Percentiles rank a stretch among this genome's conserved stretches.
Evolutionary conservation across 768 basidiomycete genomes (phyloP).

Genomic region (Coprinellus micaceus): DNA sequence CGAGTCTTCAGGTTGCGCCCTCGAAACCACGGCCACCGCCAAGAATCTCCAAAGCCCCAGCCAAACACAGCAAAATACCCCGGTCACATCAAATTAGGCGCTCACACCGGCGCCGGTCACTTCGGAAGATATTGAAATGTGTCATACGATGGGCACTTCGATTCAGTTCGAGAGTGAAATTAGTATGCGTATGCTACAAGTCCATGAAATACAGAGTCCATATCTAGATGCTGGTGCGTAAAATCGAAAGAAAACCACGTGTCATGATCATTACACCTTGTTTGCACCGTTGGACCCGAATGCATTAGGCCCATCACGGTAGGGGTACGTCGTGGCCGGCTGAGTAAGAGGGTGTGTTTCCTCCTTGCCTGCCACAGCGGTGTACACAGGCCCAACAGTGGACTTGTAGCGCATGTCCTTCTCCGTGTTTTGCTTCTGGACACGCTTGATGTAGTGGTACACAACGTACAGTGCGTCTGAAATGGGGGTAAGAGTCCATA

Average conservation of each 20-base stretch:
- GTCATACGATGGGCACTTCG: too few relatives aligned
- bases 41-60: too few relatives aligned
- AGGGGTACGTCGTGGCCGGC: constrained; percentile 27
- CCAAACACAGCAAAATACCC: constrained; percentile 5
- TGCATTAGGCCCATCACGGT: constrained; percentile 26
- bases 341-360: constrained; percentile 27
- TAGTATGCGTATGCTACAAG: too few relatives aligned
- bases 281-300: constrained; percentile 19
- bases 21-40: too few relatives aligned
- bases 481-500: constrained; percentile 7
- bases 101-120: too few relatives aligned
- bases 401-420: constrained; percentile 18
- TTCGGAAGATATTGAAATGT: too few relatives aligned
- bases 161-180: too few relatives aligned
- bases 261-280: not conserved
- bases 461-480: constrained; percentile 39
- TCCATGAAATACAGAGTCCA: too few relatives aligned
- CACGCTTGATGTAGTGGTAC: constrained; percentile 30
- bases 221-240: too few relatives aligned
- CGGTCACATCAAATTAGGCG: too few relatives aligned
- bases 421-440: constrained; percentile 25
- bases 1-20: not conserved
- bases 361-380: constrained; percentile 25
- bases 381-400: constrained; percentile 22
- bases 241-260: too few relatives aligned